Conservation (phyloP, 495 filamentous ascomycete species). For the Trichoderma virens region DNA sequence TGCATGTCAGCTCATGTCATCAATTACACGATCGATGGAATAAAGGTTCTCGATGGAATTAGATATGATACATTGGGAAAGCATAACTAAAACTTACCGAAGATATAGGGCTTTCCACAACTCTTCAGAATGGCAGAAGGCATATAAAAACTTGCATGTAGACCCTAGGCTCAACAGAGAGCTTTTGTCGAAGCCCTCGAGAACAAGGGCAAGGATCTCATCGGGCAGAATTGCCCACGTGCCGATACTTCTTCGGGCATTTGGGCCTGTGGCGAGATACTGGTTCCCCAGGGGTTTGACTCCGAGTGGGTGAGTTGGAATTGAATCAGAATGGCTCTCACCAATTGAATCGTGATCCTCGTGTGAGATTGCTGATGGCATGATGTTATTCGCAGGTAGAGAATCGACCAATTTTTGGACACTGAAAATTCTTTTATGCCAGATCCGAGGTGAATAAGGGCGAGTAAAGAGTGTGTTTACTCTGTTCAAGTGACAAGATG, state of each 20-base stretch:
- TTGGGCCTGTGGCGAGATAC: conserved; percentile 51
- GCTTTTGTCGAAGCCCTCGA: conserved; percentile 64
- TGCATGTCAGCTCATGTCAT: conserved; percentile 10
- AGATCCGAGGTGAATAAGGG: too few species aligned
- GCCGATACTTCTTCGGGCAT: conserved; percentile 60
- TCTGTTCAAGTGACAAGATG: too few species aligned
- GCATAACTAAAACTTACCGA: conserved; percentile 71
- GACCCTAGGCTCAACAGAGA: conserved; percentile 61
- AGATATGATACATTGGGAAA: too few species aligned
- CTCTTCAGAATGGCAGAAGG: conserved; percentile 77
- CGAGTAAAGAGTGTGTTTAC: too few species aligned
- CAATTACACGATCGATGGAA: too few species aligned
- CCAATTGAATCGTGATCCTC: conserved; percentile 31
- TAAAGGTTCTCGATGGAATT: too few species aligned
- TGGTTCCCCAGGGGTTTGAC: conserved; percentile 88
- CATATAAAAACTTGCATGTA: conserved; percentile 84
- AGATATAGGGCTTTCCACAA: conserved; percentile 85
- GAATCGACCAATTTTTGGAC: too few species aligned
- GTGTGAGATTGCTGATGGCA: neutral
- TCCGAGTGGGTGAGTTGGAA: conserved; percentile 75
- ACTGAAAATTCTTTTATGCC: too few species aligned
- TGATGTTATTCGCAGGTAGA: neutral
- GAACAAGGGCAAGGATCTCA: conserved; percentile 66
- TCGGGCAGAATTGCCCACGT: conserved; percentile 62
- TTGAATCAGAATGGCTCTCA: conserved; percentile 25